phyloP scores from a whole-genome alignment of 139 green algal species.

The Chlorella vulgaris region DNA sequence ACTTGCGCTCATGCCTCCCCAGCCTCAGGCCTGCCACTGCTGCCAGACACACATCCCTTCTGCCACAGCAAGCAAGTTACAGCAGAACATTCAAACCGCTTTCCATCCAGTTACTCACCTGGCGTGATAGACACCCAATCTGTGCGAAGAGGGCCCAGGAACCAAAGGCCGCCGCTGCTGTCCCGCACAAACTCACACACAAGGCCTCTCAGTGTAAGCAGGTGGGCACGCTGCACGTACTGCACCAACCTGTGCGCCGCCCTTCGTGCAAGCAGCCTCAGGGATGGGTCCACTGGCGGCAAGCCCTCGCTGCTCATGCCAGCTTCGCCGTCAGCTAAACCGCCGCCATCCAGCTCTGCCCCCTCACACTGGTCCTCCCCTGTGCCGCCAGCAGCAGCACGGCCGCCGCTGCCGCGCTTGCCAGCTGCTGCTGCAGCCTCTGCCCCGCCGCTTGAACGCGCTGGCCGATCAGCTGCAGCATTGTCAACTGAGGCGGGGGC shows the following conservation, averaged over 20 bases:
- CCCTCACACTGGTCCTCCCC: too few relatives aligned
- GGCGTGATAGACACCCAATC: slow-evolving; percentile 56
- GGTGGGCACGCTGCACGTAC: slow-evolving; percentile 66
- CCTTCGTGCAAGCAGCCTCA: slow-evolving; percentile 61
- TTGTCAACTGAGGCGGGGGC: too few relatives aligned
- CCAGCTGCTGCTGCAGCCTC: background rate
- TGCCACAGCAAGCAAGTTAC: too few relatives aligned
- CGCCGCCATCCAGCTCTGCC: background rate
- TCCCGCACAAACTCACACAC: slow-evolving; percentile 58
- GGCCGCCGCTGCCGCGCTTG: too few relatives aligned
- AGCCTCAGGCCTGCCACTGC: too few relatives aligned
- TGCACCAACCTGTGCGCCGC: slow-evolving; percentile 55
- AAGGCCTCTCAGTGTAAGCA: slow-evolving; percentile 53
- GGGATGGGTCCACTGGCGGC: slow-evolving; percentile 47
- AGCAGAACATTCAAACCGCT: too few relatives aligned
- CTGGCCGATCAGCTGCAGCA: too few relatives aligned
- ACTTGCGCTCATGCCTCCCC: too few relatives aligned
- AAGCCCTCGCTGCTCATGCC: background rate
- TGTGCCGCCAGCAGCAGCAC: too few relatives aligned
- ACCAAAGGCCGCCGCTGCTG: slow-evolving; percentile 42
- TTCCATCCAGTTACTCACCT: too few relatives aligned
- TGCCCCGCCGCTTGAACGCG: too few relatives aligned
- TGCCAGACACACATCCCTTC: too few relatives aligned
- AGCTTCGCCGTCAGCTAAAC: slow-evolving; percentile 21
- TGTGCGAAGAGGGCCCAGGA: slow-evolving; percentile 55